Conservation (phyloP, 2,329 filamentous ascomycete genomes). For the Botrytis elliptica region DNA sequence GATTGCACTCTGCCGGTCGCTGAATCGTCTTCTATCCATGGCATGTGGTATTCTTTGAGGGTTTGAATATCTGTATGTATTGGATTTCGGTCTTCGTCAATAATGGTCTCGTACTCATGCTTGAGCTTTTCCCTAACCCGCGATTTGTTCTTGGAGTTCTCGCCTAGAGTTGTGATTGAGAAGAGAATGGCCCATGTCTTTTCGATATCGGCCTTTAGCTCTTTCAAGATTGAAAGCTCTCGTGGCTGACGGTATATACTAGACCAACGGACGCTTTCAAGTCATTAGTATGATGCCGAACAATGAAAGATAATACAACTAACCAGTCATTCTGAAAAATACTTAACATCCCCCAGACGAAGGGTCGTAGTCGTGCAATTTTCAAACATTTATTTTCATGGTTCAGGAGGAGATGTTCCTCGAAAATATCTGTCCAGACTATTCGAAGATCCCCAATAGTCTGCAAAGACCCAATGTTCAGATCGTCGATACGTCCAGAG, state of each 20-base stretch:
- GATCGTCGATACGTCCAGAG: conserved; percentile 4
- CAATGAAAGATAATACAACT: not conserved
- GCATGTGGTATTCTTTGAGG: conserved; percentile 5
- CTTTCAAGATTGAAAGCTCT: not conserved
- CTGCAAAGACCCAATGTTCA: not conserved
- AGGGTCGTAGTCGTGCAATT: not conserved
- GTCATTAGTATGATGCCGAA: not conserved
- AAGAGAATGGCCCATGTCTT: not conserved
- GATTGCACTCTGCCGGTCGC: not conserved
- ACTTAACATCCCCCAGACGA: not conserved
- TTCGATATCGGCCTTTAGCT: conserved; percentile 3
- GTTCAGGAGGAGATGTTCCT: not conserved
- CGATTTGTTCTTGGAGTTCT: not conserved
- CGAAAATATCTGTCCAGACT: conserved; percentile 1
- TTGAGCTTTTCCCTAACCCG: conserved; percentile 5
- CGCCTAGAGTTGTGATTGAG: not conserved
- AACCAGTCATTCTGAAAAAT: not conserved
- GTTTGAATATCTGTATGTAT: not conserved
- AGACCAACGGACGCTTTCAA: not conserved
- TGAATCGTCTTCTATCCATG: conserved; percentile 1
- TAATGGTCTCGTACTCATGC: not conserved
- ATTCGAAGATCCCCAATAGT: not conserved
- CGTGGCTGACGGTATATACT: not conserved
- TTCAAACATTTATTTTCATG: not conserved
- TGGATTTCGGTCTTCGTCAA: not conserved